phyloP scores from a whole-genome alignment of 345 rosid species.

The Leavenworthia alabamica region DNA sequence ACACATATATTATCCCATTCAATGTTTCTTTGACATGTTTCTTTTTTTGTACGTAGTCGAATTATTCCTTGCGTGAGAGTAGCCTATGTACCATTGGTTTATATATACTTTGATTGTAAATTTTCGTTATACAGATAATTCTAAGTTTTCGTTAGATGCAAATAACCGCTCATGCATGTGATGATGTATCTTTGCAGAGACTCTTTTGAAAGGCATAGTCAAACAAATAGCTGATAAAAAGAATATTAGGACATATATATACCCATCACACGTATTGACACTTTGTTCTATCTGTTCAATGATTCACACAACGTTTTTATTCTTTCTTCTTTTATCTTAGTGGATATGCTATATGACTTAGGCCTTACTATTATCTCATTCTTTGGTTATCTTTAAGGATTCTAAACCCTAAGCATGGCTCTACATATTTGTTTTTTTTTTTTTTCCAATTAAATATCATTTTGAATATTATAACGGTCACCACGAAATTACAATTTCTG shows the following conservation, averaged over 20 bases:
- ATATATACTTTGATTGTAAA: not conserved
- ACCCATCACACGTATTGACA: constrained; percentile 29
- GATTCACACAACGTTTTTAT: constrained; percentile 10
- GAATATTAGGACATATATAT: constrained; percentile 21
- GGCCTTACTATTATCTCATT: not conserved
- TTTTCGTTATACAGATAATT: constrained; percentile 16
- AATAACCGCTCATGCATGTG: constrained; percentile 14
- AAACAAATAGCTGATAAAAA: constrained; percentile 15
- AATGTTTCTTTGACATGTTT: not conserved
- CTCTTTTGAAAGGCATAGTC: constrained; percentile 14
- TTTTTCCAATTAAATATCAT: not conserved
- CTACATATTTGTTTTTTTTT: not conserved
- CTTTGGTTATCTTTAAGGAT: not conserved
- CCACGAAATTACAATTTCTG: not conserved
- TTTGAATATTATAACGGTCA: not conserved
- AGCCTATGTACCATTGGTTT: constrained; percentile 22
- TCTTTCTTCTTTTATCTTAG: not conserved
- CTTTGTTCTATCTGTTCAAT: constrained; percentile 15
- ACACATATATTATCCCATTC: constrained; percentile 16
- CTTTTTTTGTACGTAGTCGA: constrained; percentile 19
- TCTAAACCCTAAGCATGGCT: not conserved
- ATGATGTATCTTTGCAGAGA: constrained; percentile 13
- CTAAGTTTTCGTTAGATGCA: constrained; percentile 20
- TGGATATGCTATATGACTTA: not conserved
- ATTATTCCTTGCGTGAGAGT: constrained; percentile 27